Conservation (phyloP, 2,329 filamentous ascomycete genomes). For the Aspergillus jensenii region DNA sequence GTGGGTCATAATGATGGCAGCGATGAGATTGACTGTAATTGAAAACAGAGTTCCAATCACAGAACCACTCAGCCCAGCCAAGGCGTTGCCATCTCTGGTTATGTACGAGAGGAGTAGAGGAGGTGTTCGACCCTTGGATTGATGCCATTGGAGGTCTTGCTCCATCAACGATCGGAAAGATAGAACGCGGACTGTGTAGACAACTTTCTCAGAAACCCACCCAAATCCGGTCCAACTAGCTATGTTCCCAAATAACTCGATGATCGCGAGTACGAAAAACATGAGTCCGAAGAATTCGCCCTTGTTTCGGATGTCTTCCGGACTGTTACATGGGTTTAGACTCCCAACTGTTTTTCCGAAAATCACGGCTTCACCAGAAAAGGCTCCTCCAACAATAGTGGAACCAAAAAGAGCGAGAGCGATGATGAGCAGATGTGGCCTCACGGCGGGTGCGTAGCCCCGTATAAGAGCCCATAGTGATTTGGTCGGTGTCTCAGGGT, state of each 20-base stretch:
- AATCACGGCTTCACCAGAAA: constrained; percentile 46
- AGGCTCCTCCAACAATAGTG: constrained; percentile 31
- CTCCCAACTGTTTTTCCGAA: constrained; percentile 61
- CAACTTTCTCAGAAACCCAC: constrained; percentile 61
- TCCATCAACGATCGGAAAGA: constrained; percentile 65
- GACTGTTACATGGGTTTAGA: constrained; percentile 54
- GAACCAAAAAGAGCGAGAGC: constrained; percentile 37
- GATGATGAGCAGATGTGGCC: constrained; percentile 41
- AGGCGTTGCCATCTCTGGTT: constrained; percentile 65
- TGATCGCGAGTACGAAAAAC: constrained; percentile 60
- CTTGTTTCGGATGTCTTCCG: constrained; percentile 44
- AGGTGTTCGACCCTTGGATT: constrained; percentile 63
- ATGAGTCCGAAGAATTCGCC: constrained; percentile 58
- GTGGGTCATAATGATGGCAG: constrained; percentile 66
- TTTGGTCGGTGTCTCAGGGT: constrained; percentile 25
- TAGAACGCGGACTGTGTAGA: constrained; percentile 63
- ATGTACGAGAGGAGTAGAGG: constrained; percentile 64
- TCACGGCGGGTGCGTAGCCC: constrained; percentile 27
- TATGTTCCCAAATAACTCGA: constrained; percentile 63
- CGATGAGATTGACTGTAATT: constrained; percentile 67
- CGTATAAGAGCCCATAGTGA: constrained; percentile 28
- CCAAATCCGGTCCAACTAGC: constrained; percentile 60
- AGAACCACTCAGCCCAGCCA: constrained; percentile 68
- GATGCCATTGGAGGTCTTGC: constrained; percentile 68
- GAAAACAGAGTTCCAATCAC: constrained; percentile 69